These are phyloP conservation scores for Lichtheimia ramosa DNA, from an alignment of 371 early-diverging fungal genomes.

Conservation along the genomic window DNA sequence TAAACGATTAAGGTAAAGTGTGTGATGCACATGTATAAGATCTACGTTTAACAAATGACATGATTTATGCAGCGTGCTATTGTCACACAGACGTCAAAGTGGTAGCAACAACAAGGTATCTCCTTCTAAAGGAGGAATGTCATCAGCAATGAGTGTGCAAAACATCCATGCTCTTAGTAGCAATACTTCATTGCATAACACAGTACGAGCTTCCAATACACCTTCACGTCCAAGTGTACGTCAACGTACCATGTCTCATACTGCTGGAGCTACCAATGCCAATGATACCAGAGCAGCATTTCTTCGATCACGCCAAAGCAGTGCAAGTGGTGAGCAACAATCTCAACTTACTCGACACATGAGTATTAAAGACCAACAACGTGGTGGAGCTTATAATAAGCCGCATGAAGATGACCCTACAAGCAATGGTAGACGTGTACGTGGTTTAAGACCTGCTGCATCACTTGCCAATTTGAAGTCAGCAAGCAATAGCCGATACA, in stretches of 20 bases:
- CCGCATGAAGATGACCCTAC: not conserved
- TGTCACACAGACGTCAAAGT: slow-evolving; percentile 9
- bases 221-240: not conserved
- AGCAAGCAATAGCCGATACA: not conserved
- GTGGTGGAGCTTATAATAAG: not conserved
- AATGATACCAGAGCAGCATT: slow-evolving; percentile 2
- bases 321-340: not conserved
- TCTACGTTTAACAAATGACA: not conserved
- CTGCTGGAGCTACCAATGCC: slow-evolving; percentile 5
- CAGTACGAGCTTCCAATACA: not conserved
- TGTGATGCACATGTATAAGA: too few species aligned
- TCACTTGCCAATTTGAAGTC: slow-evolving; percentile 10
- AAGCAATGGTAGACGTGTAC: slow-evolving; percentile 4
- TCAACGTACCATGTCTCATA: slow-evolving; percentile 21
- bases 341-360: not conserved
- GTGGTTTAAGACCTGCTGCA: slow-evolving; percentile 24
- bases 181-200: not conserved
- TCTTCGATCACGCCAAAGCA: not conserved
- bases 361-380: too few species aligned
- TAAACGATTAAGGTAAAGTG: slow-evolving; percentile 17
- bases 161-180: slow-evolving; percentile 9
- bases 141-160: slow-evolving; percentile 15
- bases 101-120: slow-evolving; percentile 5
- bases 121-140: not conserved
- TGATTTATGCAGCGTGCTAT: slow-evolving; percentile 1